Evolutionary conservation across 2,329 filamentous ascomycete genomes (phyloP).

Genomic region (Exophiala alcalophila): DNA sequence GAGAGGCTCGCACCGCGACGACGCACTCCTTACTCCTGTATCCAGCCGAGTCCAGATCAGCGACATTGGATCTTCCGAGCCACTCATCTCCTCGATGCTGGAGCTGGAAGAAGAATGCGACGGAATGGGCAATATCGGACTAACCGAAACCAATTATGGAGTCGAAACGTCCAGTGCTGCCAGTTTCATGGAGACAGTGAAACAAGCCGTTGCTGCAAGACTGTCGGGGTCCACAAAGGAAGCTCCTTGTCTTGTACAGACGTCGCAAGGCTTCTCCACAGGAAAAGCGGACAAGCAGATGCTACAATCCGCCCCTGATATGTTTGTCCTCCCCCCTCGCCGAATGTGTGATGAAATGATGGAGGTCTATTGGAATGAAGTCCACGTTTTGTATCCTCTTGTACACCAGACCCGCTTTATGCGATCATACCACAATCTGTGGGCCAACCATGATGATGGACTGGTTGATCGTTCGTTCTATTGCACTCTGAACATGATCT

Average conservation of each 20-base stretch:
- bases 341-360: neutral
- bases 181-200: slow-evolving; percentile 1
- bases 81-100: too few species aligned
- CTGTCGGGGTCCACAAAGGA: neutral
- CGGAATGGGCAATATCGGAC: slow-evolving; percentile 2
- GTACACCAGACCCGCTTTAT: neutral
- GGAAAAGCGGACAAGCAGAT: too few species aligned
- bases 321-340: neutral
- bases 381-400: slow-evolving; percentile 1
- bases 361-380: slow-evolving; percentile 2
- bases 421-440: neutral
- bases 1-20: too few species aligned
- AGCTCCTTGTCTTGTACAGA: too few species aligned
- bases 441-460: neutral
- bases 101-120: neutral
- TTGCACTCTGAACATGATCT: slow-evolving; percentile 2
- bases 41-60: too few species aligned
- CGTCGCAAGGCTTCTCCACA: too few species aligned
- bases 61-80: too few species aligned
- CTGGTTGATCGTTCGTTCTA: neutral
- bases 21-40: too few species aligned
- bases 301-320: neutral
- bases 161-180: slow-evolving; percentile 1
- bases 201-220: slow-evolving; percentile 1
- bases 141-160: neutral